Evolutionary conservation across 345 rosid genomes (phyloP), one percentile per base, ranked within the genome.

Genomic region (Citropsis articulata): DNA sequence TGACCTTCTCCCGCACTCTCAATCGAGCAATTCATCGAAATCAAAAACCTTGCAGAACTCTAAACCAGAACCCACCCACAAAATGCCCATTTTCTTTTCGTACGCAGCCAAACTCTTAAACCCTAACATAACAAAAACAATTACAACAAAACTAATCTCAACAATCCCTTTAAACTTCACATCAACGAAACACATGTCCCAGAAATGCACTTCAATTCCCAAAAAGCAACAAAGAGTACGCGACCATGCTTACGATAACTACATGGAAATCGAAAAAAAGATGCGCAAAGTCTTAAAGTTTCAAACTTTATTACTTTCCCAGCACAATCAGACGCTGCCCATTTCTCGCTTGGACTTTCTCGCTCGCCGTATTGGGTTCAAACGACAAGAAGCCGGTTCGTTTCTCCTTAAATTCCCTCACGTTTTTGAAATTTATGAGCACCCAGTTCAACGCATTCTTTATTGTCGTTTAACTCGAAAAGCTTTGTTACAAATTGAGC

Each of bases 251-350:
- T 97, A 66, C 86, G 99, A 97, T 88, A 86, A 93, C 82, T 97
- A 91, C 94, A 94, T 97, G 98, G 99, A 94, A 83, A 77, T 94
- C 76, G 95, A 90, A 89, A 94, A 94, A 75, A 94, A 94, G 75
- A 87, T 83, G 56, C 93, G 98, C 8, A 91, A 89, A 77, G 93
- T 94, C 77, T 67, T 92, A n/a, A 94, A 91, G 70, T 90, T 96
- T 79, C 95, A 91, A 55, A 79, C 89, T 55, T 30, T 94, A 9
- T 90, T 96, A 30, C 91, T 92, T 73, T 90, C 94, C 33, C 98
- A 91, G 12, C 85, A 79, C 48, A 91, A 90, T 71, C 83, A 89
- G 33, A 88, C 92, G 25, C 77, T 93, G 56, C 92, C 91, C 28
- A 75, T 89, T 77, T 88, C 94, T 1, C 95, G 91, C 79, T 86